These are phyloP conservation scores for Pseudocercospora vitis DNA, from an alignment of 2,329 filamentous ascomycete species.

Conservation along the genomic window DNA sequence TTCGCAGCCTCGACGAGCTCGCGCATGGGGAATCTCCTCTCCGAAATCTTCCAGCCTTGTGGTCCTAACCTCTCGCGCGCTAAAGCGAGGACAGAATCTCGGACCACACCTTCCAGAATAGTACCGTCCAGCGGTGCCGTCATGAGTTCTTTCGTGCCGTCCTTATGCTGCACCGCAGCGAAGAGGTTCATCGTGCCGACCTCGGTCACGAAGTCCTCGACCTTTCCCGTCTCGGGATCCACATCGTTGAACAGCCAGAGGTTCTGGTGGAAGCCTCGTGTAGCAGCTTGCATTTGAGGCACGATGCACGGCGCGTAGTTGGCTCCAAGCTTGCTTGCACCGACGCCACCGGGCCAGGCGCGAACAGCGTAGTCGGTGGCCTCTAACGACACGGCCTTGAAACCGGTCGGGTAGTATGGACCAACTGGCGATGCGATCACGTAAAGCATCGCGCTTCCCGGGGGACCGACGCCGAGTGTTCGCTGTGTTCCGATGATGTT, in stretches of 20 bases:
- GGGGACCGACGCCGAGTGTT: slow-evolving; percentile 89
- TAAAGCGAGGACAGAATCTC: slow-evolving; percentile 84
- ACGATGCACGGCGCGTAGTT: slow-evolving; percentile 99
- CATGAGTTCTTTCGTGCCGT: slow-evolving; percentile 85
- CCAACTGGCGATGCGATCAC: slow-evolving; percentile 96
- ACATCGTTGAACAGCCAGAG: slow-evolving; percentile 89
- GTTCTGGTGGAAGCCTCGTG: slow-evolving; percentile 94
- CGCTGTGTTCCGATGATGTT: slow-evolving; percentile 97
- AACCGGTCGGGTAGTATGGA: slow-evolving; percentile 96
- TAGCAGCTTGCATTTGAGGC: slow-evolving; percentile 89
- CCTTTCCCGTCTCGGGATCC: slow-evolving; percentile 34
- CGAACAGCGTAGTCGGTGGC: slow-evolving; percentile 88
- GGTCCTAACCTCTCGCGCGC: slow-evolving; percentile 79
- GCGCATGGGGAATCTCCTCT: slow-evolving; percentile 90
- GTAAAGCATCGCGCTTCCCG: slow-evolving; percentile 86
- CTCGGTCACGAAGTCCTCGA: slow-evolving; percentile 90
- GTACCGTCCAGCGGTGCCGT: slow-evolving; percentile 97
- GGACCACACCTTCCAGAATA: slow-evolving; percentile 90
- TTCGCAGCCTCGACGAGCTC: slow-evolving; percentile 77
- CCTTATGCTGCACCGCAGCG: slow-evolving; percentile 79
- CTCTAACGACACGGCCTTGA: slow-evolving; percentile 94
- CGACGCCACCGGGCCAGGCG: slow-evolving; percentile 95
- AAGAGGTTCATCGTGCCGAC: slow-evolving; percentile 99
- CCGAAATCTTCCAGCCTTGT: slow-evolving; percentile 82
- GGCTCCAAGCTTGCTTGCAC: slow-evolving; percentile 96